Conservation (phyloP, 2,329 filamentous ascomycete genomes). For the Hypoxylon sp. region DNA sequence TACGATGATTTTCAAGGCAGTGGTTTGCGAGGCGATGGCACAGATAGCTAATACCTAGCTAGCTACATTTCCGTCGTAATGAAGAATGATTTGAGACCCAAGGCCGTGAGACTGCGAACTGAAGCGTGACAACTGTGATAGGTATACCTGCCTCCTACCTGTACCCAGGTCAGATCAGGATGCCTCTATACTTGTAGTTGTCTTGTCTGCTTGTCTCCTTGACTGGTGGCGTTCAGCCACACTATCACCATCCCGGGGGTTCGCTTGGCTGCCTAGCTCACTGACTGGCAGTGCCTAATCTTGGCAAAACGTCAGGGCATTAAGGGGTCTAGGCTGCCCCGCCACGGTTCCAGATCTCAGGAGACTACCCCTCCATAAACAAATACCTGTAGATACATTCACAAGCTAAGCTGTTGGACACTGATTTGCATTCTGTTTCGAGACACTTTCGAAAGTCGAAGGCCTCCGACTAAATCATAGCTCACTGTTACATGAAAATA, state of each 20-base stretch:
- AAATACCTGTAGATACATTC: slow-evolving; percentile 17
- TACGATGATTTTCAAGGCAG: neutral
- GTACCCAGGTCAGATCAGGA: too few species aligned
- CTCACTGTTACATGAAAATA: slow-evolving; percentile 10
- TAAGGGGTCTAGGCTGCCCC: slow-evolving; percentile 16
- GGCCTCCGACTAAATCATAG: neutral
- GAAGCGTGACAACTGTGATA: neutral
- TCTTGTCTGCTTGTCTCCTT: too few species aligned
- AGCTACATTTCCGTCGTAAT: neutral
- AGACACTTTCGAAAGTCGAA: neutral
- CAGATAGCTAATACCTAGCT: slow-evolving; percentile 1
- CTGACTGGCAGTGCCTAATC: neutral
- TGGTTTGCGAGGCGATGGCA: slow-evolving; percentile 16
- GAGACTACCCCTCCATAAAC: slow-evolving; percentile 24
- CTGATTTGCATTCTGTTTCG: neutral
- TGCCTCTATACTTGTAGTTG: too few species aligned
- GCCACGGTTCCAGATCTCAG: slow-evolving; percentile 7
- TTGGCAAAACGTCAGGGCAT: slow-evolving; percentile 12
- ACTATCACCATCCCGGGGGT: neutral
- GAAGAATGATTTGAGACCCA: too few species aligned
- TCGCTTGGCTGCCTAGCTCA: too few species aligned
- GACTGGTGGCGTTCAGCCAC: slow-evolving; percentile 39
- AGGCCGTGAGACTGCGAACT: too few species aligned
- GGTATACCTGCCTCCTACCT: too few species aligned
- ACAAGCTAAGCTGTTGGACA: slow-evolving; percentile 8